Conservation (phyloP, 164 flowering plant species). For the Annona squamosa region DNA sequence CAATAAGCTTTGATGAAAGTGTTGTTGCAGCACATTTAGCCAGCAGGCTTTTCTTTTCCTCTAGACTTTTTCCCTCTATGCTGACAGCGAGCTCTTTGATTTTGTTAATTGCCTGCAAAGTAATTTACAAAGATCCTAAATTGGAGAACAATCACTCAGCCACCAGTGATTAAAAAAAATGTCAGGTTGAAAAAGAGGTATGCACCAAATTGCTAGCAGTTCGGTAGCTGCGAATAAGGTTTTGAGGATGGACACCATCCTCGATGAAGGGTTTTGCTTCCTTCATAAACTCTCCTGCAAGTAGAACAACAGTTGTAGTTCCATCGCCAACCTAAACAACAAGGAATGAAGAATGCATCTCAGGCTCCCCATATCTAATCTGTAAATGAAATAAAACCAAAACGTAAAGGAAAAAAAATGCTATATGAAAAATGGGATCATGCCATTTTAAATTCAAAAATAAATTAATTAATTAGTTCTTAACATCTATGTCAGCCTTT, state of each 20-base stretch:
- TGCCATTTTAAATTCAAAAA: no score
- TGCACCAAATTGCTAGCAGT: constrained; percentile 63
- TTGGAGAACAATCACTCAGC: neutral
- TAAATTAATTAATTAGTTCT: no score
- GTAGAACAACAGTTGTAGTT: constrained; percentile 91
- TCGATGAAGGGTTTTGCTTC: constrained; percentile 98
- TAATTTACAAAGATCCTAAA: neutral
- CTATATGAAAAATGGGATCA: no score
- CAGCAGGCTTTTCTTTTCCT: constrained; percentile 76
- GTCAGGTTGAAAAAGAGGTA: neutral
- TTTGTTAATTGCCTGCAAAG: constrained; percentile 71
- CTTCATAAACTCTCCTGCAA: constrained; percentile 88
- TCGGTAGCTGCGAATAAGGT: constrained; percentile 78
- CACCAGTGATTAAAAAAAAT: neutral
- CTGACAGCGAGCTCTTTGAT: constrained; percentile 77
- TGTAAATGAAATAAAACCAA: no score
- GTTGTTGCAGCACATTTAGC: constrained; percentile 97
- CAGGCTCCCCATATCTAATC: no score
- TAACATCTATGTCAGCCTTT: no score
- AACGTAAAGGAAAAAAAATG: no score
- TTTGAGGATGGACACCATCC: constrained; percentile 94
- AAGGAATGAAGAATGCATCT: no score
- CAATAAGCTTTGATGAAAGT: constrained; percentile 90
- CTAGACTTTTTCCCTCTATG: constrained; percentile 88
- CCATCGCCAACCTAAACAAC: constrained; percentile 91